Base-by-base conservation (phyloP, 2,329 filamentous ascomycete genomes). In the Trichoderma semiorbis region DNA sequence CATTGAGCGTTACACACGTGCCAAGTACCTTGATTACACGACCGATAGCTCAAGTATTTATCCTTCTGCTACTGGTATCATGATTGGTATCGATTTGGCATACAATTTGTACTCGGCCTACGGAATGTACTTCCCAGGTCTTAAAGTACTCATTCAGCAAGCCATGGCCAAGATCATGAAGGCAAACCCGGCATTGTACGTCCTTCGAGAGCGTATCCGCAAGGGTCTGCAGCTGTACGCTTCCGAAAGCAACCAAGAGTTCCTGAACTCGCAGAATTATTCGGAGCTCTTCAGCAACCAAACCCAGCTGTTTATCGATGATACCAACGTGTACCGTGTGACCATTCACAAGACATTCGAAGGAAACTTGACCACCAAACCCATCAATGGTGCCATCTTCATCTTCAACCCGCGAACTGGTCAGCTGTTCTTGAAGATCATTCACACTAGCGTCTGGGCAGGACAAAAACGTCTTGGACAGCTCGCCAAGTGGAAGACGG, bases 151-250 rank as follows among this genome's bases (percentile, higher is more conserved):
- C 28, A 86, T 99, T 30, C 97, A 99, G 82, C 95, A 98, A 81
- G 96, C 97, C 7, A 99, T 99, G 97, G 94, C 94, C 63, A 99
- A 99, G 90, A 90, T 99, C 80, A 99, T 99, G 96, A 99, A 99
- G 84, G 95, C 96, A 47, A 99, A 99, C 79, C 96, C 96, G 18
- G 96, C 96, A 3, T 84, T 99, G 36, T 99, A 98, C 80, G 96
- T 99, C 66, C 85, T 99, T 72, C 93, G 96, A 72, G 96, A 99
- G 84, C 96, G 96, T 88, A 99, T 99, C 75, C 90, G 97, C 75
- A 99, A 99, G 86, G 96, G 96, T 87, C 89, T 99, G 72, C 96
- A 99, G 84, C 87, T 99, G 16, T 99, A 99, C 78, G 96, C 96
- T 3, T 98, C 95, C 0, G 97, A 99, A 84, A 98, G 94, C 84